phyloP scores from a whole-genome alignment of 2,329 filamentous ascomycete species.

The Sporothrix schenckii region DNA sequence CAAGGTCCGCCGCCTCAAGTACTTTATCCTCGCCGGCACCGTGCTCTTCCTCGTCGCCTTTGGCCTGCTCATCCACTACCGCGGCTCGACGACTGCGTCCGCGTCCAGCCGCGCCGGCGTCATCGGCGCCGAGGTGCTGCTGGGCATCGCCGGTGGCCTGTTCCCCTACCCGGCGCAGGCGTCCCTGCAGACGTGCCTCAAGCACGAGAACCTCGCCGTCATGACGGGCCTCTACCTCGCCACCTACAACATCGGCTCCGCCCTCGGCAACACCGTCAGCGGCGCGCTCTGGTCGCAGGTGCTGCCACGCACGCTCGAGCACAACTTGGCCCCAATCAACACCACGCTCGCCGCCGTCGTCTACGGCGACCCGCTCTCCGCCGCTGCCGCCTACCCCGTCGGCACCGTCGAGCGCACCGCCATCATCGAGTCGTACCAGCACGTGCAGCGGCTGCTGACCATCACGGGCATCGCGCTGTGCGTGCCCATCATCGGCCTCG shows the following conservation, averaged over 20 bases:
- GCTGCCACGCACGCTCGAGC: conserved; percentile 51
- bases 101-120: conserved; percentile 56
- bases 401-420: conserved; percentile 50
- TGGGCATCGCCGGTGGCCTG: conserved; percentile 66
- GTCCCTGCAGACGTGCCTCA: conserved; percentile 48
- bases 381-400: conserved; percentile 45
- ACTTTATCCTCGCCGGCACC: conserved; percentile 65
- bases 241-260: conserved; percentile 65
- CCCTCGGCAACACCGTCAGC: conserved; percentile 62
- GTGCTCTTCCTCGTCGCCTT: conserved; percentile 66
- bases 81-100: conserved; percentile 51
- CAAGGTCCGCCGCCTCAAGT: conserved; percentile 62
- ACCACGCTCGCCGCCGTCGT: conserved; percentile 44
- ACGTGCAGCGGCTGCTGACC: conserved; percentile 52
- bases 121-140: conserved; percentile 63
- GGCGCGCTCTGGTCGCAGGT: conserved; percentile 66
- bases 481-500: conserved; percentile 53
- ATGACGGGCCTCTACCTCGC: conserved; percentile 66
- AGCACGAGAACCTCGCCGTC: conserved; percentile 61
- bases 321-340: conserved; percentile 41
- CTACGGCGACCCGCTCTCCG: conserved; percentile 46
- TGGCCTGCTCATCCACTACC: conserved; percentile 64
- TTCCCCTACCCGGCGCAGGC: conserved; percentile 58
- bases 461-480: conserved; percentile 55
- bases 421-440: conserved; percentile 51